Conservation (phyloP, 2,329 filamentous ascomycete genomes). For the Teratosphaeria pseudoeucalypti region DNA sequence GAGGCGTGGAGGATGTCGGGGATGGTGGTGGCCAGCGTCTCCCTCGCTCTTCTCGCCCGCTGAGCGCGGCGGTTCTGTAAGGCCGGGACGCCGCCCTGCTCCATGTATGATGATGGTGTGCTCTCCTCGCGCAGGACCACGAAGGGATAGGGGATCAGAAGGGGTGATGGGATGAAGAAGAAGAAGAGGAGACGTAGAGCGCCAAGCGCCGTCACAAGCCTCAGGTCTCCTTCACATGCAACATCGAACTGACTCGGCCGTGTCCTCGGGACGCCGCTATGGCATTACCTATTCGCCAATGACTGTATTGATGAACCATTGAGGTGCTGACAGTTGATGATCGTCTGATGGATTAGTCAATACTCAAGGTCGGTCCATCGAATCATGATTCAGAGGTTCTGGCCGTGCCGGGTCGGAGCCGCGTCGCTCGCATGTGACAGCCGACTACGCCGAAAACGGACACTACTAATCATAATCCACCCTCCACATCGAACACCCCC, state of each 20-base stretch:
- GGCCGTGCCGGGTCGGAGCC: background rate
- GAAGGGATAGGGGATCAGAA: background rate
- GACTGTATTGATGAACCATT: too few species aligned
- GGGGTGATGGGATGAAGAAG: too few species aligned
- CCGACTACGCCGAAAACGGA: background rate
- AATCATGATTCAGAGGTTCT: background rate
- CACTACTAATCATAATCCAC: too few species aligned
- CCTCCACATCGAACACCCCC: too few species aligned
- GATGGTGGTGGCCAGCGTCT: slow-evolving; percentile 50
- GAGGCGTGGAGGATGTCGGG: slow-evolving; percentile 45
- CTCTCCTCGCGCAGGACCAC: background rate
- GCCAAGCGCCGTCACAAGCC: too few species aligned
- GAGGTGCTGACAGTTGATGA: too few species aligned
- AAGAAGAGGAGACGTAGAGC: too few species aligned
- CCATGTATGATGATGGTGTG: background rate
- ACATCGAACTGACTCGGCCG: too few species aligned
- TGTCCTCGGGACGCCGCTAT: too few species aligned
- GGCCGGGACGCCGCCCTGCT: background rate
- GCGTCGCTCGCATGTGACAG: background rate
- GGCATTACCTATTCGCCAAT: too few species aligned
- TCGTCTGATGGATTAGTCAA: background rate
- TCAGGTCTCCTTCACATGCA: too few species aligned
- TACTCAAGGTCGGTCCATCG: background rate
- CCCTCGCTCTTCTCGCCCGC: slow-evolving; percentile 28
- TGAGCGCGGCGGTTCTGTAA: slow-evolving; percentile 13